A percentile compares a stretch with the other conserved stretches of the same genome.
Evolutionary conservation across 768 basidiomycete species (phyloP).

Genomic region (Psilocybe cyanescens): DNA sequence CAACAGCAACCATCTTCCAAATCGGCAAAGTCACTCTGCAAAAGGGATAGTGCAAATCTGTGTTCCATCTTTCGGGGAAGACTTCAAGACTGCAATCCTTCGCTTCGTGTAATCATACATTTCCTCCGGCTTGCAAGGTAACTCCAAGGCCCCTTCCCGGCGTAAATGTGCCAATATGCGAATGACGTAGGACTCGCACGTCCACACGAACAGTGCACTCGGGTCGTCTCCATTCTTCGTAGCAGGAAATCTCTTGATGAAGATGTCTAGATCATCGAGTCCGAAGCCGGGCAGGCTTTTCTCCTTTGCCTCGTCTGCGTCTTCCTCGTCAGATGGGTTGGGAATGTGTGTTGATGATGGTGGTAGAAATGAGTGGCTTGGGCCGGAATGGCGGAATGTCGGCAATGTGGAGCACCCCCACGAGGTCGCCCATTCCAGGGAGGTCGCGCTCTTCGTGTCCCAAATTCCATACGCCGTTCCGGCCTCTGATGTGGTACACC

Average conservation of each 20-base stretch:
- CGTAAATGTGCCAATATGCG: not conserved
- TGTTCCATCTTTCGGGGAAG: not conserved
- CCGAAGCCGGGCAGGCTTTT: not conserved
- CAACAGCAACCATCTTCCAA: not conserved
- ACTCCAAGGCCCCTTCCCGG: not conserved
- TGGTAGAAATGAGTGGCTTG: not conserved
- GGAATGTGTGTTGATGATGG: not conserved
- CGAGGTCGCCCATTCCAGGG: not conserved
- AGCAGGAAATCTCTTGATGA: constrained; percentile 3
- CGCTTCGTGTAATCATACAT: constrained; percentile 1
- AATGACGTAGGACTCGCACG: constrained; percentile 6
- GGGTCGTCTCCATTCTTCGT: constrained; percentile 2
- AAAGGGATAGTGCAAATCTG: not conserved
- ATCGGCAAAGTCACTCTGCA: not conserved
- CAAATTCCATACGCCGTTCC: not conserved
- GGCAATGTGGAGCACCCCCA: constrained; percentile 6
- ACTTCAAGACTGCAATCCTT: constrained; percentile 5
- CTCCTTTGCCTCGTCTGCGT: not conserved
- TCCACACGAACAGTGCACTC: constrained; percentile 5
- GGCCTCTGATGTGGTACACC: constrained; percentile 8
- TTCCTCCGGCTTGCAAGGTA: constrained; percentile 3
- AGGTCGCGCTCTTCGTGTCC: constrained; percentile 7
- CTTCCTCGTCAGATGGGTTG: not conserved
- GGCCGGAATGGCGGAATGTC: not conserved
- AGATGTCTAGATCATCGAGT: constrained; percentile 2